Evolutionary conservation across 2,329 filamentous ascomycete species (phyloP).

Genomic region (Fusarium domesticum): DNA sequence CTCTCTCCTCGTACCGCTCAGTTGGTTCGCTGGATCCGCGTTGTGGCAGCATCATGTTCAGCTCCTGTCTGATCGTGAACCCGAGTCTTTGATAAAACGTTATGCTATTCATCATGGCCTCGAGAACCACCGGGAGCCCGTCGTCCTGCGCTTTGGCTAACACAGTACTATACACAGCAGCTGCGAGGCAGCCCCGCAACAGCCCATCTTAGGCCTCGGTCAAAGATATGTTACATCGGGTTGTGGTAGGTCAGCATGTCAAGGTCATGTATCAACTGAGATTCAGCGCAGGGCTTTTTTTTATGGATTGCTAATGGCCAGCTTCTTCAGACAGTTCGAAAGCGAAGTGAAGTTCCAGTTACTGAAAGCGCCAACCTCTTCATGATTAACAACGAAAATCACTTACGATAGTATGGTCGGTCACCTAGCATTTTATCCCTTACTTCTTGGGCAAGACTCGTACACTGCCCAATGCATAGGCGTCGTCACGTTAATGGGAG

Average conservation of each 20-base stretch:
- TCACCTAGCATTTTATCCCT: conserved; percentile 32
- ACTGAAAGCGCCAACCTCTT: neutral
- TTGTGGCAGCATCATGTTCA: conserved; percentile 37
- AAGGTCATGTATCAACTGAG: neutral
- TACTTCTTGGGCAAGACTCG: conserved; percentile 30
- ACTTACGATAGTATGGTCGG: conserved; percentile 39
- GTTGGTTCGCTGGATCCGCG: conserved; percentile 29
- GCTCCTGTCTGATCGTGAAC: conserved; percentile 31
- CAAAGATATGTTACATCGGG: conserved; percentile 41
- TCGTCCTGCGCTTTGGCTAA: conserved; percentile 33
- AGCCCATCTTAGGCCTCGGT: conserved; percentile 34
- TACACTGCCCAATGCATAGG: conserved; percentile 36
- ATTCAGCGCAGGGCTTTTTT: too few relatives aligned
- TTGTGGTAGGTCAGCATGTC: conserved; percentile 11
- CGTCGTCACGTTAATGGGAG: conserved; percentile 31
- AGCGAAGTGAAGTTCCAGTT: neutral
- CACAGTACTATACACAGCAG: conserved; percentile 38
- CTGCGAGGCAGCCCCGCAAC: conserved; percentile 36
- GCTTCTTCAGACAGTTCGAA: neutral
- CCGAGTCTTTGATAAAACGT: conserved; percentile 38
- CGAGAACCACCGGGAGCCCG: conserved; percentile 36
- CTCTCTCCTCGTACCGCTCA: conserved; percentile 35
- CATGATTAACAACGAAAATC: neutral
- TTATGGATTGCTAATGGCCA: too few relatives aligned
- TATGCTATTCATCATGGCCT: conserved; percentile 39